Evolutionary conservation across 2,329 filamentous ascomycete genomes (phyloP).

Genomic region (Aureobasidium sp.): DNA sequence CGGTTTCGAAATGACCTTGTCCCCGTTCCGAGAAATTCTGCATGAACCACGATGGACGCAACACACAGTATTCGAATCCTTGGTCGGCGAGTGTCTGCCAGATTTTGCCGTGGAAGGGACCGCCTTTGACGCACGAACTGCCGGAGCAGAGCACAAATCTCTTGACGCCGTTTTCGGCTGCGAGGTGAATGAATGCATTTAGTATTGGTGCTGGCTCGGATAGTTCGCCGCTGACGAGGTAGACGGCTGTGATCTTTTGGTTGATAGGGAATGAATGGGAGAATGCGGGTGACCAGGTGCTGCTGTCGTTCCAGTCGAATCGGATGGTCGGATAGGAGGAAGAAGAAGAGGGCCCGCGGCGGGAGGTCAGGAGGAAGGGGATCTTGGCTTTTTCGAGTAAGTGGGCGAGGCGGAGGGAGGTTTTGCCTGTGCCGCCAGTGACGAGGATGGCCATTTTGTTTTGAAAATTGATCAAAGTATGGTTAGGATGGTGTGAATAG

Average conservation of each 20-base stretch:
- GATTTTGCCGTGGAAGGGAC: not conserved
- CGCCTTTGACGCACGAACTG: not conserved
- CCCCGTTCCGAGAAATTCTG: not conserved
- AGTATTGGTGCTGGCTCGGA: not conserved
- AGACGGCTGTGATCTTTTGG: not conserved
- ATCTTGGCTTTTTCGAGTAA: not conserved
- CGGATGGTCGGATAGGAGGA: not conserved
- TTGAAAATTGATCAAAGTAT: too few species aligned
- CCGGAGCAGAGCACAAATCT: not conserved
- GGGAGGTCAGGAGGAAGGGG: not conserved
- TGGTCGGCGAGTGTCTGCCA: not conserved
- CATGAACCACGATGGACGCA: slow-evolving; percentile 7
- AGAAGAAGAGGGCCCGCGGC: not conserved
- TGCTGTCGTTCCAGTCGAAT: not conserved
- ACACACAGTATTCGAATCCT: not conserved
- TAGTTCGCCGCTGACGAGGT: not conserved
- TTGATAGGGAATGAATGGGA: not conserved
- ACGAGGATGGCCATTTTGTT: slow-evolving; percentile 6
- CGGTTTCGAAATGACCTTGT: not conserved
- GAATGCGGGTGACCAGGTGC: not conserved
- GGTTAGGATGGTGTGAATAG: too few species aligned
- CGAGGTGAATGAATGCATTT: not conserved
- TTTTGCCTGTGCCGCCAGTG: slow-evolving; percentile 11
- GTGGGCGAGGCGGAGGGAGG: not conserved
- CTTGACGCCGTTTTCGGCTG: not conserved